phyloP scores from a whole-genome alignment of 768 basidiomycete genomes.

The Termitomyces sp. region DNA sequence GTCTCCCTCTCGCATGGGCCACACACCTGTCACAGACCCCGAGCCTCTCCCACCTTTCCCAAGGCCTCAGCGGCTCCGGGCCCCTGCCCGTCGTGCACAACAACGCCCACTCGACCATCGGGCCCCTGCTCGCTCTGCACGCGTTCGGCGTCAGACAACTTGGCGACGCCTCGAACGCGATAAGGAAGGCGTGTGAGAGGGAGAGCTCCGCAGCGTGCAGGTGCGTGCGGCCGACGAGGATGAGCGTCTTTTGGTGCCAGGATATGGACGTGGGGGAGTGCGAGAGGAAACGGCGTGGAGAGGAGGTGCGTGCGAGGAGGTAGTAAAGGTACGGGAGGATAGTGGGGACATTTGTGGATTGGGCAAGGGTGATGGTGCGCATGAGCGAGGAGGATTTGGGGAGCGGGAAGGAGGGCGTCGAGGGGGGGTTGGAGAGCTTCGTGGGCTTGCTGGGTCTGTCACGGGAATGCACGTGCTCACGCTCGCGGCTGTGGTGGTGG shows the following conservation, averaged over 20 bases:
- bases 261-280: constrained; percentile 32
- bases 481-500: neutral
- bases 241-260: constrained; percentile 32
- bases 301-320: constrained; percentile 35
- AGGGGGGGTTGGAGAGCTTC: neutral
- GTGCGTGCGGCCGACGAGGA: constrained; percentile 34
- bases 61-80: constrained; percentile 28
- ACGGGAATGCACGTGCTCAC: neutral
- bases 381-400: constrained; percentile 29
- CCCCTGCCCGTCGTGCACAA: constrained; percentile 25
- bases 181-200: constrained; percentile 34
- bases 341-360: constrained; percentile 29
- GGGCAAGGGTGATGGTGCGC: constrained; percentile 38
- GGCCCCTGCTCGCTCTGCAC: constrained; percentile 29
- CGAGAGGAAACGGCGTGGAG: constrained; percentile 29
- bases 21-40: constrained; percentile 30
- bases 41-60: constrained; percentile 27
- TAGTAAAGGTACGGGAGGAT: constrained; percentile 46
- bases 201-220: constrained; percentile 35
- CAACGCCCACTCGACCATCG: constrained; percentile 39
- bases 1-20: constrained; percentile 21
- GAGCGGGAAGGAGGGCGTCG: neutral
- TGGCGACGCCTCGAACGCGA: constrained; percentile 30
- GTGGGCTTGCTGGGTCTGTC: neutral
- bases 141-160: constrained; percentile 21